Evolutionary conservation across 2,329 filamentous ascomycete species (phyloP).

Genomic region (Aspergillus neotritici): DNA sequence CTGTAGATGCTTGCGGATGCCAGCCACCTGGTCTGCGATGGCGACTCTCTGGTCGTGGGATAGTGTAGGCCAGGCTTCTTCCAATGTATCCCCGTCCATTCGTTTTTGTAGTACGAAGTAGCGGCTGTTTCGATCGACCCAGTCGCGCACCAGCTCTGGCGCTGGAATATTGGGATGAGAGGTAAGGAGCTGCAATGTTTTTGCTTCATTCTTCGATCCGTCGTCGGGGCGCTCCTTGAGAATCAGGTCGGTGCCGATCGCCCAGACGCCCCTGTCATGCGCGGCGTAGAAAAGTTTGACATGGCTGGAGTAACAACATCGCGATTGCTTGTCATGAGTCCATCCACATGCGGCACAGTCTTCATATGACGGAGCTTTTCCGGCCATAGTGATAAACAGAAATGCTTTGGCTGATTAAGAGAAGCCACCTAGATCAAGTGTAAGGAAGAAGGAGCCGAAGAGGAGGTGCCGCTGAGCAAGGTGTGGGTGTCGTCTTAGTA

Average conservation of each 20-base stretch:
- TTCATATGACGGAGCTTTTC: too few species aligned
- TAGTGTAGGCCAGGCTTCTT: slow-evolving; percentile 14
- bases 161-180: slow-evolving; percentile 9
- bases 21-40: slow-evolving; percentile 15
- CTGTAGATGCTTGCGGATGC: slow-evolving; percentile 11
- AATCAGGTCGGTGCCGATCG: slow-evolving; percentile 17
- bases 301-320: slow-evolving; percentile 12
- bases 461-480: too few species aligned
- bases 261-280: slow-evolving; percentile 11
- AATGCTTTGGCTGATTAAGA: too few species aligned
- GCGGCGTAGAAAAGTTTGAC: slow-evolving; percentile 16
- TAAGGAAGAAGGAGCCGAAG: too few species aligned
- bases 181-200: slow-evolving; percentile 7
- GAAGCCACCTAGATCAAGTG: too few species aligned
- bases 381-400: too few species aligned
- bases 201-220: slow-evolving; percentile 8
- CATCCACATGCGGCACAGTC: slow-evolving; percentile 9
- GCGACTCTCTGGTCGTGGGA: slow-evolving; percentile 8
- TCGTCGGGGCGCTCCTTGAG: slow-evolving; percentile 18
- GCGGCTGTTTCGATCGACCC: slow-evolving; percentile 13
- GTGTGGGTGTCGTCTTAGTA: too few species aligned
- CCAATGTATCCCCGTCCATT: slow-evolving; percentile 14
- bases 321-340: slow-evolving; percentile 7
- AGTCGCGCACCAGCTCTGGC: slow-evolving; percentile 14
- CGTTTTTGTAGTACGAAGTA: slow-evolving; percentile 14